These are phyloP conservation scores for Themeda triandra DNA, from an alignment of 176 grass and related monocot genomes.

Conservation along the genomic window DNA sequence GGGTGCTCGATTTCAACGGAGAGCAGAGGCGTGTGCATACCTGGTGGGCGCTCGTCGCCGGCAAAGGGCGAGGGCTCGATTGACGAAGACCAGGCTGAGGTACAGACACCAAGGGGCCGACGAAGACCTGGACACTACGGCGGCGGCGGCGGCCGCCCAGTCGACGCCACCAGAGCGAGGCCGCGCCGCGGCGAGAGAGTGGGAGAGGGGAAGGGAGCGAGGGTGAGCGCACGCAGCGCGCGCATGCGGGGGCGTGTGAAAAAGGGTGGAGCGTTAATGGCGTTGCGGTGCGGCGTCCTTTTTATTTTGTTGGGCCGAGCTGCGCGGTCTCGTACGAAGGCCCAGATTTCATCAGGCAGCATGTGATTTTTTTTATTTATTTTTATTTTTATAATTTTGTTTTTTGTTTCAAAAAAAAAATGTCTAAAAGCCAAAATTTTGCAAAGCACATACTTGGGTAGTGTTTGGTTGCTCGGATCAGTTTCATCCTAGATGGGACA, in stretches of 20 bases:
- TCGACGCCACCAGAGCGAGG: background rate
- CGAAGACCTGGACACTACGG: background rate
- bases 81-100: background rate
- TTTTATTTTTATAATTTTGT: no score
- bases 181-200: background rate
- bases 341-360: background rate
- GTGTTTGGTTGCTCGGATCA: no score
- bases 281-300: background rate
- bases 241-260: background rate
- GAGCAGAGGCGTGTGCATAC: background rate
- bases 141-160: background rate
- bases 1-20: background rate
- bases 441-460: no score
- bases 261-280: no score
- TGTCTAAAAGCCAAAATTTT: no score
- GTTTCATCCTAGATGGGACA: no score
- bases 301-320: background rate
- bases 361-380: background rate
- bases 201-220: background rate
- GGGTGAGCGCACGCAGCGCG: background rate
- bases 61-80: background rate
- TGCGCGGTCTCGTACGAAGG: background rate
- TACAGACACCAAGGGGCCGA: background rate
- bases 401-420: no score
- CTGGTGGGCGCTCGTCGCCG: background rate